Evolutionary conservation across 2,329 filamentous ascomycete genomes (phyloP).

Genomic region (Aspergillus aculeatinus): DNA sequence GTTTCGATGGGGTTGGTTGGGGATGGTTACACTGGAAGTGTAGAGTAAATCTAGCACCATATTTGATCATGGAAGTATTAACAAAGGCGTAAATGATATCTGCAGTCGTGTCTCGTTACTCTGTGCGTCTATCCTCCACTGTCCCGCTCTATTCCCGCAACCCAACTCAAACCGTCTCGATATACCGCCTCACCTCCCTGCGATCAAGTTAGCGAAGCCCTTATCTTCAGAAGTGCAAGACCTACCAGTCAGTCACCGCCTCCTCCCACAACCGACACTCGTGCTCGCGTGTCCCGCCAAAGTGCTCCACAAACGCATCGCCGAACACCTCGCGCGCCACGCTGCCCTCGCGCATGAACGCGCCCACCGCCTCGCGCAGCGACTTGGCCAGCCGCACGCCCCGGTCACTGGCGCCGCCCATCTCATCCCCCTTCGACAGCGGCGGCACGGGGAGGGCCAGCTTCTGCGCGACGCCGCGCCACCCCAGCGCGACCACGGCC

Average conservation of each 20-base stretch:
- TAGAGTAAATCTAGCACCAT: no score
- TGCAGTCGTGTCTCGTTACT: no score
- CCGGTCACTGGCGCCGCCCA: conserved; percentile 68
- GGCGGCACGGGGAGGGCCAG: conserved; percentile 78
- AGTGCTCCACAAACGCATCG: conserved; percentile 94
- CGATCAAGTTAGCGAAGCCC: conserved; percentile 18
- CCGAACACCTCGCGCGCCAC: conserved; percentile 93
- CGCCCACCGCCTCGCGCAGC: conserved; percentile 76
- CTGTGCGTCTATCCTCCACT: no score
- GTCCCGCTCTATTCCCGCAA: no score
- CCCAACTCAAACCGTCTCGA: conserved; percentile 64
- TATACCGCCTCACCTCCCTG: conserved; percentile 76
- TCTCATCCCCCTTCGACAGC: conserved; percentile 78
- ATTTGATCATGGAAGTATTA: no score
- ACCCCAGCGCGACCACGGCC: conserved; percentile 82
- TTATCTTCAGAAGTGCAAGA: conserved; percentile 35
- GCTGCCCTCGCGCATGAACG: conserved; percentile 75
- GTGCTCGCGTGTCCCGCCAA: conserved; percentile 85
- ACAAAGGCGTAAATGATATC: no score
- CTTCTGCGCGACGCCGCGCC: conserved; percentile 90
- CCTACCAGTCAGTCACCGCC: conserved; percentile 93
- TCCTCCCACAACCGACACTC: conserved; percentile 91
- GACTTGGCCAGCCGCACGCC: conserved; percentile 79
- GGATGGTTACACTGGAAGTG: no score
- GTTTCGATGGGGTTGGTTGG: no score